phyloP scores from a whole-genome alignment of 345 rosid species.

The Salix brachista region DNA sequence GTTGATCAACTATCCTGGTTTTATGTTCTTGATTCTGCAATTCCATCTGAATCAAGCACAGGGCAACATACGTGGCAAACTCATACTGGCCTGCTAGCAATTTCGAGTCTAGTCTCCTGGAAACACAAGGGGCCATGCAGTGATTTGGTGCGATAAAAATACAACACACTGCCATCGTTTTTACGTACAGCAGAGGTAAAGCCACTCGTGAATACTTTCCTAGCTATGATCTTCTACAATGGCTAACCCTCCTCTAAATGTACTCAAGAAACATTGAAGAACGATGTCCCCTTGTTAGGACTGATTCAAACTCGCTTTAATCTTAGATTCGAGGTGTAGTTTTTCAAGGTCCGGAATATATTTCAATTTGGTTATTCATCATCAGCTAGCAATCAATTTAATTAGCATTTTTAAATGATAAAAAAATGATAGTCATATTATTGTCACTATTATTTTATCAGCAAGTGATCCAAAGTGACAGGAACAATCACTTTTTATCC shows the following conservation, averaged over 20 bases:
- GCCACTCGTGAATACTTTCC: background rate
- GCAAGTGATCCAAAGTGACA: background rate
- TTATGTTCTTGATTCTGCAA: background rate
- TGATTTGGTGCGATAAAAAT: background rate
- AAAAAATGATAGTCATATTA: background rate
- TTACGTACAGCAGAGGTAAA: background rate
- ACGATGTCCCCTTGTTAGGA: background rate
- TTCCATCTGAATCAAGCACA: background rate
- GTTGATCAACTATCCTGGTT: no score
- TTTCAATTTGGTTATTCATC: background rate
- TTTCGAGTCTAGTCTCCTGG: background rate
- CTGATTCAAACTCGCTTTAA: background rate
- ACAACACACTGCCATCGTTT: background rate
- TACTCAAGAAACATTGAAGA: background rate
- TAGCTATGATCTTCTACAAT: background rate
- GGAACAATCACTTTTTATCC: background rate
- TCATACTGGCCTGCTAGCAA: background rate
- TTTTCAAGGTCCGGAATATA: background rate
- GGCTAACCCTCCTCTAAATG: background rate
- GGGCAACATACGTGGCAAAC: background rate
- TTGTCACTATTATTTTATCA: background rate
- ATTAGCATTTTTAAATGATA: no score
- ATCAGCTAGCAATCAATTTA: no score
- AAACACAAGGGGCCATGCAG: background rate
- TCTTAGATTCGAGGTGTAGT: background rate